These are phyloP conservation scores for Henckelia pumila DNA, from an alignment of 257 asterid species.

Conservation along the genomic window DNA sequence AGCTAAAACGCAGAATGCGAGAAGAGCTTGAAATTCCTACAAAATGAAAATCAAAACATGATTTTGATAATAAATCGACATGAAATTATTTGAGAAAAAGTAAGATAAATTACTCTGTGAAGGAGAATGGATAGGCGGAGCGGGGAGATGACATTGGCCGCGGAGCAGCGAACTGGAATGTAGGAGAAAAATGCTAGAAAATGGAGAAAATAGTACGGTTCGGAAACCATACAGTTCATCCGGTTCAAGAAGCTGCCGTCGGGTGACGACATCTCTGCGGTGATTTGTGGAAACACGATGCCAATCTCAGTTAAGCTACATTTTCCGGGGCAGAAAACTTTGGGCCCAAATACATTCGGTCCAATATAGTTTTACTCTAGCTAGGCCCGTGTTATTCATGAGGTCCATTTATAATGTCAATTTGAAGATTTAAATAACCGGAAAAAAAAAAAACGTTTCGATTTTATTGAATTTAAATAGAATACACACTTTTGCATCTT, in stretches of 20 bases:
- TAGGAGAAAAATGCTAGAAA: conserved; percentile 67
- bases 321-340: too few relatives aligned
- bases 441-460: too few relatives aligned
- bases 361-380: too few relatives aligned
- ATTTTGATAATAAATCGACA: not conserved
- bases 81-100: not conserved
- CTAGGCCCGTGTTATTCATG: too few relatives aligned
- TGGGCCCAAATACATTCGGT: too few relatives aligned
- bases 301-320: too few relatives aligned
- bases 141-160: conserved; percentile 50
- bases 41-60: conserved; percentile 14
- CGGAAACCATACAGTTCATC: conserved; percentile 56
- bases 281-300: not conserved
- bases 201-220: conserved; percentile 75
- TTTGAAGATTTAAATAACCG: too few relatives aligned
- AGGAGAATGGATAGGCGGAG: conserved; percentile 66
- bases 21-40: conserved; percentile 84
- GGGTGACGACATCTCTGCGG: conserved; percentile 44
- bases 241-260: conserved; percentile 31
- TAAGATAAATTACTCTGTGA: conserved; percentile 50
- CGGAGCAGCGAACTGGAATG: conserved; percentile 77
- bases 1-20: conserved; percentile 55
- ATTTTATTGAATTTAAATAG: too few relatives aligned
- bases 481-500: too few relatives aligned
- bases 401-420: too few relatives aligned